Conservation (phyloP, 371 early-diverging fungal species). For the Encephalitozoon intestinalis region DNA sequence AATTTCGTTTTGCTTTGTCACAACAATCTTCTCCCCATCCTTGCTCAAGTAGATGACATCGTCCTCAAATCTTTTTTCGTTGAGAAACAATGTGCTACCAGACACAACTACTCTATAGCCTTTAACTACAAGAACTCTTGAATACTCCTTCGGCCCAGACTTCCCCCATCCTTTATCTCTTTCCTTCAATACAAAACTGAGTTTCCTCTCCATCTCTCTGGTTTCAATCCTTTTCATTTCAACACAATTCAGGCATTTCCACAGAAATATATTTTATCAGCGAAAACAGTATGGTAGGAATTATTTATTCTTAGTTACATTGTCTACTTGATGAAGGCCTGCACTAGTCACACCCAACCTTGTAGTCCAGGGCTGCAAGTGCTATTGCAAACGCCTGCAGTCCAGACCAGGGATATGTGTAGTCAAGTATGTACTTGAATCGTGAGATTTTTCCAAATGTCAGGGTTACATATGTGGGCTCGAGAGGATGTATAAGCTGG, state of each 20-base stretch:
- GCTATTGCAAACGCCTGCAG: slow-evolving; percentile 84
- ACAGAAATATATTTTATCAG: slow-evolving; percentile 8
- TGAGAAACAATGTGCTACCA: neutral
- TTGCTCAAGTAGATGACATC: neutral
- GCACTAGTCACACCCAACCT: slow-evolving; percentile 42
- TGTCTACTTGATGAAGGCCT: neutral
- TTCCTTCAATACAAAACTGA: neutral
- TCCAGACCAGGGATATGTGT: slow-evolving; percentile 79
- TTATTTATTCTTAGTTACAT: neutral
- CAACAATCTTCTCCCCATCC: neutral
- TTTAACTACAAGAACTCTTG: neutral
- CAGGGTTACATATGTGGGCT: slow-evolving; percentile 70
- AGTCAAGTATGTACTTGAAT: slow-evolving; percentile 78
- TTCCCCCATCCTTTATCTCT: neutral
- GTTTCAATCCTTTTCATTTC: neutral
- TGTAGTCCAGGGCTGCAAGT: slow-evolving; percentile 66
- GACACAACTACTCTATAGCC: neutral
- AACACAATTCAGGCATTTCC: neutral
- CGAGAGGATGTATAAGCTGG: slow-evolving; percentile 68
- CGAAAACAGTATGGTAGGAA: neutral
- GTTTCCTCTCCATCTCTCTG: neutral
- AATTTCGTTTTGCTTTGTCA: neutral
- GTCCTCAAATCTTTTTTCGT: neutral
- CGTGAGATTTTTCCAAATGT: slow-evolving; percentile 78
- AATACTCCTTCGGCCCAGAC: neutral